Percentiles rank a stretch among this genome's conserved stretches.
phyloP scores from a whole-genome alignment of 129 eudicot genomes.

The Escallonia herrerae region DNA sequence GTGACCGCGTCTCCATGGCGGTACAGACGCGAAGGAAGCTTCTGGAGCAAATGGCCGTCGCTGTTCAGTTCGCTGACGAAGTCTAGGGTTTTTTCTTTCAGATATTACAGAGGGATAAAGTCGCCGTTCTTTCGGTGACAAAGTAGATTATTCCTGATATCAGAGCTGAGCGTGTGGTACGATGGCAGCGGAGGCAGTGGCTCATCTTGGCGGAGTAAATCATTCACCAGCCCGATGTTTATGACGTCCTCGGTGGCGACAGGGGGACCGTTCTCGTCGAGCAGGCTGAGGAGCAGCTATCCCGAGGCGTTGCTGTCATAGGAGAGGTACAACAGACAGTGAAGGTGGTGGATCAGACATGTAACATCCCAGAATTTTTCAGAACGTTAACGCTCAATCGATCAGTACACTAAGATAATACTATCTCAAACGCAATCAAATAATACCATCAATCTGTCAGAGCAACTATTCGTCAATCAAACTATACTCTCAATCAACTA shows the following conservation, averaged over 20 bases:
- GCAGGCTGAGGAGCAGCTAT: constrained; percentile 85
- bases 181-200: constrained; percentile 40
- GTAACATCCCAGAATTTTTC: too few relatives aligned
- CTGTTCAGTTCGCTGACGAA: constrained; percentile 74
- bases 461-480: too few relatives aligned
- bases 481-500: too few relatives aligned
- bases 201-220: constrained; percentile 61
- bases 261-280: constrained; percentile 57
- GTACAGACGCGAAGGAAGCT: constrained; percentile 51
- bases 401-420: too few relatives aligned
- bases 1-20: constrained; percentile 82
- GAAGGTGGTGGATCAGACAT: too few relatives aligned
- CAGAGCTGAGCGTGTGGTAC: constrained; percentile 54
- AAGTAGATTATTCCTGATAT: constrained; percentile 40
- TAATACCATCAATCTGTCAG: too few relatives aligned
- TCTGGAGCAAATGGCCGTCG: constrained; percentile 79
- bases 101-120: constrained; percentile 69
- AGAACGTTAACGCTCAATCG: too few relatives aligned
- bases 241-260: constrained; percentile 42
- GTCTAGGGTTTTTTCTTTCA: constrained; percentile 70
- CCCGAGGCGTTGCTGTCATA: constrained; percentile 94
- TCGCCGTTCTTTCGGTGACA: constrained; percentile 80
- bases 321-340: constrained; percentile 67
- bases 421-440: too few relatives aligned
- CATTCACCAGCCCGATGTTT: constrained; percentile 70